Base-by-base conservation (phyloP, 805 yeast species). In the Wickerhamiella australiensis region DNA sequence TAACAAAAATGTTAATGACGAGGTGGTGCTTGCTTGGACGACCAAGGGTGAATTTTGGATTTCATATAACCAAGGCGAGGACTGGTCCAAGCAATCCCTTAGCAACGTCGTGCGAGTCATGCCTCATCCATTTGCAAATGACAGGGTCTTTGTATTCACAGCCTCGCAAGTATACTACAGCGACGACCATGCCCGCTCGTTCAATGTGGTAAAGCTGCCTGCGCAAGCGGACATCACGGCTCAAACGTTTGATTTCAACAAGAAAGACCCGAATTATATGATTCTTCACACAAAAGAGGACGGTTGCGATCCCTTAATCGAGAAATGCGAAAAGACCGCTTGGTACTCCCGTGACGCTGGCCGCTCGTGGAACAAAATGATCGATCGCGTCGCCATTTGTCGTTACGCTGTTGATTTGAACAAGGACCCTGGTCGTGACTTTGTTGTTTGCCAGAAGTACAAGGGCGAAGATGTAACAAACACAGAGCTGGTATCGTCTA, bases 321-420 rank as follows among this genome's bases (percentile, higher is more conserved):
- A 55, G 1, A 65, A 69, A 17, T 88, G 96, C 64, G 68, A 70
- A 44, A 61, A 73, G 0, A 71, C 70, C 6, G 80, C 88, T 0
- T 81, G 71, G 56, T 67, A 76, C 50, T 80, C 95, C 1, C 66
- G 63, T 22, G 78, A 88, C 65, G 77, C 74, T 21, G 98, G 97
- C 20, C 57, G 64, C 23, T 63, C 73, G 4, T 92, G 87, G 71
- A 57, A 65, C 0, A 67, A 69, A 47, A 60, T 92, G 54, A 62
- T 70, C 21, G 74, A 74, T 6, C 69, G 76, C 54, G 82, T 77
- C 5, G 59, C 67, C 17, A 65, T 64, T 6, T 90, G 98, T 71
- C 75, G 76, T 46, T 90, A 77, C 63, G 79, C 77, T n/a, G 80
- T 79, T 12, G 68, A 73, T 26, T 71, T 84, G 44, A 68, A 69